Evolutionary conservation across 2,329 filamentous ascomycete genomes (phyloP), one percentile per base, ranked within the genome.

Genomic region (Hypoxylon sp.): DNA sequence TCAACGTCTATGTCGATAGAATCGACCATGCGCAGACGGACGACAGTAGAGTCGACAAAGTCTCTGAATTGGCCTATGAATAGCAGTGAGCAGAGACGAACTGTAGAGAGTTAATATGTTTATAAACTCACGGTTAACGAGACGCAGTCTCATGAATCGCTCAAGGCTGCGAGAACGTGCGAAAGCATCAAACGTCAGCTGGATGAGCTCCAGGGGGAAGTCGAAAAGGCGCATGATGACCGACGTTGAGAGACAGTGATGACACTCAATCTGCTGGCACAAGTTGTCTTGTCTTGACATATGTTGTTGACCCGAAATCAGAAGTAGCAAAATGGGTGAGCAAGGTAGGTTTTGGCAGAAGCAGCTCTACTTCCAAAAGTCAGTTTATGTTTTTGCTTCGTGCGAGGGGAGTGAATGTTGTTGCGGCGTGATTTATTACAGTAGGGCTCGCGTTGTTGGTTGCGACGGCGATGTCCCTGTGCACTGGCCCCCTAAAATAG

Each of bases 61-160:
- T 36, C 1, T 16, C 38, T 61, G 18, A 65, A 61, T 20, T 53
- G 46, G 30, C 57, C 62, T 65, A 32, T 33, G 32, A 28, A 3
- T 5, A 9, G 7, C 12, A 18, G 32, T 58, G 11, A 58, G 45
- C 24, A 44, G 24, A n/a, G 5, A 44, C 24, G 11, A 40, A n/a
- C n/a, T n/a, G 2, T 50, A 3, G 7, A 4, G 30, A 49, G 33
- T 14, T 32, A 20, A 33, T 4, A 36, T 20, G 18, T 22, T 50
- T 22, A 20, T 40, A 12, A 50, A 59, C 66, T 16, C 18, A 67
- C 60, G 53, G 36, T 9, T 64, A 22, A 69, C 67, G 4, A 54
- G 44, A 12, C 60, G 56, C 7, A 69, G 52, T 57, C 67, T 50
- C 60, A 67, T 60, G 11, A 45, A 51, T n/a, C 60, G 67, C 11